phyloP scores from a whole-genome alignment of 345 rosid species.

The Salix dunnii region DNA sequence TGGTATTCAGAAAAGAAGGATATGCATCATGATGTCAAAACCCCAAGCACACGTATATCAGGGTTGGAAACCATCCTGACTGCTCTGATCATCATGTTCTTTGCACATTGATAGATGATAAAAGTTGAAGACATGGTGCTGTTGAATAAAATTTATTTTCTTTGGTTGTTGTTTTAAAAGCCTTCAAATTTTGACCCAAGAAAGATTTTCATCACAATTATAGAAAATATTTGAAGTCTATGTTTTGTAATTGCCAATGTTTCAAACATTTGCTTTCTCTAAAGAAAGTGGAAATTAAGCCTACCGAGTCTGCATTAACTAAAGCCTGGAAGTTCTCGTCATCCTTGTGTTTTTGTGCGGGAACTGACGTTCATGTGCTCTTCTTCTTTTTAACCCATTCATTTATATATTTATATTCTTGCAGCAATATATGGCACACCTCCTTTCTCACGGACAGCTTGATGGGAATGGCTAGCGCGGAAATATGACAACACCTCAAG shows the following conservation, averaged over 20 bases:
- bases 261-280: neutral
- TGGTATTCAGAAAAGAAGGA: neutral
- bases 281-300: neutral
- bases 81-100: neutral
- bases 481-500: neutral
- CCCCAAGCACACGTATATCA: neutral
- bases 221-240: neutral
- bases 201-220: neutral
- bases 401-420: conserved; percentile 11
- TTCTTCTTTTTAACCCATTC: neutral
- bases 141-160: neutral
- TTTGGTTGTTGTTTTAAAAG: neutral
- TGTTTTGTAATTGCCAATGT: neutral
- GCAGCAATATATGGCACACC: conserved; percentile 94
- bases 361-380: conserved; percentile 1
- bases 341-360: neutral
- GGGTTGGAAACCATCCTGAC: neutral
- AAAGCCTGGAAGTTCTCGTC: neutral
- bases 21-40: neutral
- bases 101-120: neutral
- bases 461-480: conserved; percentile 63
- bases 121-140: neutral
- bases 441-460: conserved; percentile 81
- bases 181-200: too few species aligned
- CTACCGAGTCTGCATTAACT: neutral